A percentile compares a stretch with the other conserved stretches of the same genome.
These are phyloP conservation scores for Lipomyces chichibuensis DNA, from an alignment of 805 yeast species.

Conservation along the genomic window DNA sequence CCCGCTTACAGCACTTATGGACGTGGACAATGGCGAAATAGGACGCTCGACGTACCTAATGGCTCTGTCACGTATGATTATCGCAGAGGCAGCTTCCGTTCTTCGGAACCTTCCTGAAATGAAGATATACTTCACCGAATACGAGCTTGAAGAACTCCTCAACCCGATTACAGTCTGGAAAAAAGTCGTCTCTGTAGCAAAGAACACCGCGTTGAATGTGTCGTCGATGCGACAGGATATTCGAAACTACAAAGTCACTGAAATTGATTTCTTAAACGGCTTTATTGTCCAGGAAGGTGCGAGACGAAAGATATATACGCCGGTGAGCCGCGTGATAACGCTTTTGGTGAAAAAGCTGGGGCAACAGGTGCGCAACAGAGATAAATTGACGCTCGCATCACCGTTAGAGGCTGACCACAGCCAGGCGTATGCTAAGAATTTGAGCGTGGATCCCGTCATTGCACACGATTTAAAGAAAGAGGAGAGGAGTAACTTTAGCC, in stretches of 20 bases:
- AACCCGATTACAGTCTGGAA: slow-evolving; percentile 45
- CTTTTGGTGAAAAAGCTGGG: slow-evolving; percentile 9
- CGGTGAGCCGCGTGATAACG: slow-evolving; percentile 18
- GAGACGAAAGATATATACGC: slow-evolving; percentile 13
- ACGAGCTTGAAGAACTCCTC: slow-evolving; percentile 12
- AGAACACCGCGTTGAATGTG: slow-evolving; percentile 59
- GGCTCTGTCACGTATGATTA: slow-evolving; percentile 5
- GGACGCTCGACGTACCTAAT: slow-evolving; percentile 40
- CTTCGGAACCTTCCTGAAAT: slow-evolving; percentile 15
- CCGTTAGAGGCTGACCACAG: not conserved
- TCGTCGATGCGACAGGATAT: slow-evolving; percentile 73
- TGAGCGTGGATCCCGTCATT: not conserved
- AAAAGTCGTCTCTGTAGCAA: slow-evolving; percentile 49
- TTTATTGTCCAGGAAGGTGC: slow-evolving; percentile 52
- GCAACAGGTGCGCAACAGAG: slow-evolving; percentile 6
- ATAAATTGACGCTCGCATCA: slow-evolving; percentile 3
- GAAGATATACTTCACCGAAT: slow-evolving; percentile 11
- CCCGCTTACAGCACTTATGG: slow-evolving; percentile 75
- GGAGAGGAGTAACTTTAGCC: not conserved
- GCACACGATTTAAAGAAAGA: not conserved
- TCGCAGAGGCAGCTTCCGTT: slow-evolving; percentile 47
- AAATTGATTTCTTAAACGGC: slow-evolving; percentile 83
- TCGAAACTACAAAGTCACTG: slow-evolving; percentile 53
- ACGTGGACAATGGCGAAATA: slow-evolving; percentile 78
- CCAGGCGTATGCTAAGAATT: not conserved